Conservation (phyloP, 441 rosid species). For the Euphorbia celastroides region DNA sequence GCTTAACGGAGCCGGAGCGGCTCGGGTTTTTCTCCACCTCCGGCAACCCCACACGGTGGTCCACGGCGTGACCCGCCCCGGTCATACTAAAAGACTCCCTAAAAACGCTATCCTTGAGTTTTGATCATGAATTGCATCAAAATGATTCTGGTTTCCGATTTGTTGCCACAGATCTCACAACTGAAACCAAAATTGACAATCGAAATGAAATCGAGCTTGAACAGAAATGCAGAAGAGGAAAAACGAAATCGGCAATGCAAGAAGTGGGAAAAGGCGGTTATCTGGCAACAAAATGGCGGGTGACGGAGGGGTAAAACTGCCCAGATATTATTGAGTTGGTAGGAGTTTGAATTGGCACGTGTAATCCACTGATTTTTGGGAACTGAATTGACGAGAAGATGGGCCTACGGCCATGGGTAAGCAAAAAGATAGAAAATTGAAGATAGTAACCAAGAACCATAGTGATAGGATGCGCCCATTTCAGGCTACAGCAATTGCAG, state of each 20-base stretch:
- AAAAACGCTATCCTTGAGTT: conserved; percentile 6
- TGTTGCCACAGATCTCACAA: conserved; percentile 10
- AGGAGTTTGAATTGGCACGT: conserved; percentile 19
- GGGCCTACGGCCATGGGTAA: conserved; percentile 1
- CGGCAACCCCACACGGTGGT: conserved; percentile 39
- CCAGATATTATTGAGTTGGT: conserved; percentile 14
- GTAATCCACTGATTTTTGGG: conserved; percentile 8
- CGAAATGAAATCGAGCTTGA: background rate
- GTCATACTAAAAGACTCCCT: conserved; percentile 6
- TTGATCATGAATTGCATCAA: conserved; percentile 5
- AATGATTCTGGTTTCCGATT: background rate
- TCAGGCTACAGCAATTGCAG: background rate
- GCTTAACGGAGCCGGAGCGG: conserved; percentile 39
- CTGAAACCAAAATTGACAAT: background rate
- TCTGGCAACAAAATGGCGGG: conserved; percentile 11
- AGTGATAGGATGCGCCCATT: background rate
- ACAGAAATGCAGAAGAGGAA: background rate
- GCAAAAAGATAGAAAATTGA: background rate
- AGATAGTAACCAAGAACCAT: background rate
- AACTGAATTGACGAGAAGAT: conserved; percentile 9
- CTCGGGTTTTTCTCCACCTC: conserved; percentile 17
- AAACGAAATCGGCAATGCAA: background rate
- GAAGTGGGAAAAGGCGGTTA: conserved; percentile 7
- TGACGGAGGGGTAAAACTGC: background rate
- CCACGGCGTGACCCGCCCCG: conserved; percentile 36